Evolutionary conservation across 2,329 filamentous ascomycete genomes (phyloP).

Genomic region (Falciphora oryzae): DNA sequence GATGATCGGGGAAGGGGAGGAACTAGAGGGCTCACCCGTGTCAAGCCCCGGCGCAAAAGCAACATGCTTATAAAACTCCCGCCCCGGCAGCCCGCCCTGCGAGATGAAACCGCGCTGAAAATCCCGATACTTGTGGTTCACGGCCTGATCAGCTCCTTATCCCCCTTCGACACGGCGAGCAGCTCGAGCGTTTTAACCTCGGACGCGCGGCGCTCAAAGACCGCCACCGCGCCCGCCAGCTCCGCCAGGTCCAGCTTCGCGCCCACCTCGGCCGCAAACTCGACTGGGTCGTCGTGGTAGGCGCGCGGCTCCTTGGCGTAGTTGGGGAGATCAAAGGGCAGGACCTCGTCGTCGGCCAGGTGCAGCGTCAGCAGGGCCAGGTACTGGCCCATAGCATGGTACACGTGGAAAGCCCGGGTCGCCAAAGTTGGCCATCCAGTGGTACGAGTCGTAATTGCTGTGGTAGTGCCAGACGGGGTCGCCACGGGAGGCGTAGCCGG

Average conservation of each 20-base stretch:
- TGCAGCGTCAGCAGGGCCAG: slow-evolving; percentile 33
- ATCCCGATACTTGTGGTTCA: slow-evolving; percentile 41
- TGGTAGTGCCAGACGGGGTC: slow-evolving; percentile 67
- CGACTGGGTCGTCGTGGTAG: slow-evolving; percentile 31
- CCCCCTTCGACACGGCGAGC: slow-evolving; percentile 14
- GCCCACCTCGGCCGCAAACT: slow-evolving; percentile 25
- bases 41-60: slow-evolving; percentile 42
- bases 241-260: slow-evolving; percentile 30
- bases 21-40: too few relatives aligned
- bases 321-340: slow-evolving; percentile 35
- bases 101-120: slow-evolving; percentile 44
- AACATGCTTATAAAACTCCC: slow-evolving; percentile 40
- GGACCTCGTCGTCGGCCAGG: slow-evolving; percentile 30
- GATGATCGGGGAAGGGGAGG: too few relatives aligned
- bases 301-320: slow-evolving; percentile 32
- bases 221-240: slow-evolving; percentile 31
- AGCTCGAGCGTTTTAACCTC: background rate
- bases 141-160: slow-evolving; percentile 27
- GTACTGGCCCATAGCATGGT: slow-evolving; percentile 48
- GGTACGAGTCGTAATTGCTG: slow-evolving; percentile 75
- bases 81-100: slow-evolving; percentile 38
- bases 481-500: slow-evolving; percentile 26
- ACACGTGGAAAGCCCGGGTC: slow-evolving; percentile 60
- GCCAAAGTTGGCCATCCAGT: slow-evolving; percentile 77
- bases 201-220: background rate